Base-by-base conservation (phyloP, 345 rosid genomes). In the Passiflora organensis region DNA sequence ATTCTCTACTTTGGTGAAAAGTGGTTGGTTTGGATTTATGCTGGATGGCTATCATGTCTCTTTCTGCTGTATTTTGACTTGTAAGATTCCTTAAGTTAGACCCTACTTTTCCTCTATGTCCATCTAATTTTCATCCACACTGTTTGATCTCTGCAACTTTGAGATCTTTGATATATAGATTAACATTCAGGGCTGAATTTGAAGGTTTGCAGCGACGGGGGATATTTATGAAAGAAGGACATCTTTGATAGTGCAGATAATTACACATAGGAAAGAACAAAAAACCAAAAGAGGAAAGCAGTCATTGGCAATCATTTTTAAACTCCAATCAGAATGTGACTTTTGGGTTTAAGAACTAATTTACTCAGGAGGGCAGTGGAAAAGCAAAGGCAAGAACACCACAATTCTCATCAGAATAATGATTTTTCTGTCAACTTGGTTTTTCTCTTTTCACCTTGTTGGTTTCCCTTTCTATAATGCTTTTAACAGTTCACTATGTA, bases 51-150 rank as follows among this genome's bases (percentile, higher is more conserved):
- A 63, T 76, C 53, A 70, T 79, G 78, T 72, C 75, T 48, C 61
- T 68, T 76, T 48, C 69, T 75, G 74, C 69, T 71, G 12, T 54
- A 54, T 56, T 69, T 73, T 69, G 64, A 53, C 72, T 64, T 70
- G 16, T 51, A 53, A 67, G 59, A 69, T 38, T 58, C 66, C 53
- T 52, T 17, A 16, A 24, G 19, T 17, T 22, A 11, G 72, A 42
- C 75, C 78, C 85, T 59, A 69, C 85, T 53, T 69, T 70, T 61
- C 63, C 48, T 23, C 59, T n/a, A 10, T 43, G 13, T 36, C 12
- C 56, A 2, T 25, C 10, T 19, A 11, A 42, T 18, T 51, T 60
- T 39, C 54, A 38, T 13, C 47, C 2, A 8, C 14, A 25, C 51
- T 13, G 12, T 42, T 21, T 28, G 49, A 24, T 48, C 22, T 48